Base-by-base conservation (phyloP, 2,329 filamentous ascomycete species). In the Botrytis galanthina region DNA sequence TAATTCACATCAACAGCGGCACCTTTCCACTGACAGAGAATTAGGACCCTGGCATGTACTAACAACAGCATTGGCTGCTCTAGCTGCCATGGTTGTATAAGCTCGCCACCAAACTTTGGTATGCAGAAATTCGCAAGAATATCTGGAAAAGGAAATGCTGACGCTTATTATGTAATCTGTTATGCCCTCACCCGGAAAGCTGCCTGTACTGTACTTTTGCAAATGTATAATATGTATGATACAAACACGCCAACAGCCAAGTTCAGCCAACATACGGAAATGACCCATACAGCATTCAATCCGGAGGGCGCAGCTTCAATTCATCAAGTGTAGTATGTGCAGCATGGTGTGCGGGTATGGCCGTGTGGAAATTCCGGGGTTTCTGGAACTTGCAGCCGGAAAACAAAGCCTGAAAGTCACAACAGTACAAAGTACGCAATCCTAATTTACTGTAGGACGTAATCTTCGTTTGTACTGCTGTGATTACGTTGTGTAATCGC, bases 321-420 rank as follows among this genome's bases (percentile, higher is more conserved):
- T 46, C 48, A 61, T 48, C 48, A 44, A 68, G 32, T 46, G 71
- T 61, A 29, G n/a, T 57, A 4, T 57, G 42, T 54, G 35, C 71
- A 18, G 35, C 61, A 29, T 69, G 66, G 48, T 57, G 54, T 72
- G 42, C 71, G 71, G 71, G 54, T 73, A 68, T 57, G 63, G 63
- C 71, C 71, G 71, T 73, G 71, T 73, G 71, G 71, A 48, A 72
- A 69, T 69, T 69, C 71, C 63, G 71, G 71, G 71, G 54, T 73
- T 73, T 32, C 32, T 26, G 44, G 63, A 59, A 73, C 63, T 73
- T 69, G 54, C 71, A 73, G 54, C 71, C 71, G 71, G 71, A 73
- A 69, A n/a, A 42, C 39, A 69, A 73, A 73, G 39, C 48, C 63
- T 69, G 32, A 69, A 60, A 48, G 71, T 73, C 66, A 69, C 63